Evolutionary conservation across 2,329 filamentous ascomycete species (phyloP), one percentile per base, ranked within the genome.

Genomic region (Coleophoma crateriformis): DNA sequence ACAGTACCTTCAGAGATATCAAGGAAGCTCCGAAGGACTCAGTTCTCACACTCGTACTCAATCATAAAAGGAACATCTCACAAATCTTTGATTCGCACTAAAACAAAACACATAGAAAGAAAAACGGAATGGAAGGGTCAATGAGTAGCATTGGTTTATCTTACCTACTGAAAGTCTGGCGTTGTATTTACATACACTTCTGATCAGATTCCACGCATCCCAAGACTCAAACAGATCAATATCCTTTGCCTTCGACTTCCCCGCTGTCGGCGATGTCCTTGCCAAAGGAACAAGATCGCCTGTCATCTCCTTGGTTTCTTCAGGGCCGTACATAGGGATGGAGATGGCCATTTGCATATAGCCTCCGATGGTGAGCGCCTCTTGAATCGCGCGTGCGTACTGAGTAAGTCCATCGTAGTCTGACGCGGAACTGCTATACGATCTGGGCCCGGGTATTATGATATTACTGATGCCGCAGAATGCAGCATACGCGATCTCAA

Each of bases 171-270:
- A 86, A 35, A 99, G 76, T 65, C 90, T 82, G 50, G 78, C 71
- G 67, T 85, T 86, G 69, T 99, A 97, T 70, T 85, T 87, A 78
- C 90, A 96, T 50, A 90, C 75, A 47, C 84, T 85, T 47, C 94
- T 81, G 61, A 99, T 87, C 19, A 85, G 77, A 66, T 99, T 86
- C 94, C 94, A 99, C 1, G 87, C 85, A 68, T 97, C 91, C 95
- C 95, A 99, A 2, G 85, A 78, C 47, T 84, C 84, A 67, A 89
- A 94, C 1, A 87, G 67, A 61, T 92, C 86, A 52, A 85, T 71
- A 19, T 82, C 76, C 35, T 54, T 71, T 7, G 61, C 60, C 33
- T 67, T 57, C 5, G 57, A 60, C 37, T 74, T 66, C 10, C 68
- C 54, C 27, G 66, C 53, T 45, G 67, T 59, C 49, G 56, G n/a